Base-by-base conservation (phyloP, 192 early-diverging fungal genomes). In the Ambispora gerdemannii region DNA sequence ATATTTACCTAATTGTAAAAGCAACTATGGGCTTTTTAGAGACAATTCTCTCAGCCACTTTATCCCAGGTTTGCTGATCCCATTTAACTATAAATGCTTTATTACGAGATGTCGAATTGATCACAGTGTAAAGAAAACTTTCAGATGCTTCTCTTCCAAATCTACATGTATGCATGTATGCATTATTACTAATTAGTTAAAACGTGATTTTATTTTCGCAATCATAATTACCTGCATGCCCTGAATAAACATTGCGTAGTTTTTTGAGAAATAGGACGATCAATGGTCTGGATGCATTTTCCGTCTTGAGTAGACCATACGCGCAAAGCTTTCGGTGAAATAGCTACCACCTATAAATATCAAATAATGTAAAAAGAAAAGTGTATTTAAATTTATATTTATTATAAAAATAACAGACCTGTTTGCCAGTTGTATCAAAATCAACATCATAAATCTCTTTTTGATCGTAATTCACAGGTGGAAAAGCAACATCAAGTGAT, bases 391-490 rank as follows among this genome's bases (percentile, higher is more conserved):
- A 15, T 6, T 25, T 63, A 33, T 13, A 2, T 24, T 4, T 11
- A 13, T 25, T 15, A 25, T 20, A 4, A 63, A 7, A 43, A 36
- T 15, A 50, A 28, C 47, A 25, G 22, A 36, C 67, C 50, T 70
- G 50, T 51, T 70, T 50, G 3, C 67, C 51, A n/a, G 32, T 77
- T 17, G 77, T 61, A 67, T 88, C 84, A 58, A 93, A 82, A 77
- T 90, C 86, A 0, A 86, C 72, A 78, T 93, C 91, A 27, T 81
- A 63, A 33, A 93, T 81, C 49, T 87, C 86, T 13, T 87, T 82
- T 10, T 80, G 78, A n/a, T 82, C 76, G 55, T 82, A 78, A 50
- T 85, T 82, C 15, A 82, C 73, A 11, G 81, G 63, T 7, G 84
- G 80, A 33, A 87, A 74, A 19, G 71, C 78, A 4, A 63, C 65